Base-by-base conservation (phyloP, 768 basidiomycete genomes). In the Auriscalpium microsporum region DNA sequence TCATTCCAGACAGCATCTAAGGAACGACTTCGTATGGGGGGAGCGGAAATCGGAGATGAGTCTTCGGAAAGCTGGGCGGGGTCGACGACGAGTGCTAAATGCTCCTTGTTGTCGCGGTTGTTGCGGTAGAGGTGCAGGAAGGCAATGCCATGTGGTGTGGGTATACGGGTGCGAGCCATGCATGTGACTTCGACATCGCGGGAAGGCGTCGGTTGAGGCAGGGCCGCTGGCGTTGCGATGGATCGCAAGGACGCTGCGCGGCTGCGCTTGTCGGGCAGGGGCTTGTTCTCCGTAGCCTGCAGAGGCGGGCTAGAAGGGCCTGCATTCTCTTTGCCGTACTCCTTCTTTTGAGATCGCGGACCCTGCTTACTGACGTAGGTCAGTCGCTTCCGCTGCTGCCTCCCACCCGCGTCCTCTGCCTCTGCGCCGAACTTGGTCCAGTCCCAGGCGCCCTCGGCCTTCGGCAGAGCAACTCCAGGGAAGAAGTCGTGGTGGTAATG, bases 91-190 rank as follows among this genome's bases (percentile, higher is more conserved):
- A 99, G 82, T 0, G 95, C 95, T 16, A 99, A 80, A 67, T 99
- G 96, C 65, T 99, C 96, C 70, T 98, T 98, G 67, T 68, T 75
- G 72, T 98, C 96, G 52, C 78, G 81, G 63, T 86, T 89, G 68
- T 96, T 98, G 69, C 93, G 91, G 73, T 98, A 98, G 53, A 98
- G 73, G 64, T 98, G 93, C 10, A 98, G 78, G 72, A 97, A 97
- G 16, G 86, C 83, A 11, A 90, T 84, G 6, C 94, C 95, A 63
- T 98, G 91, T 0, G 91, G 90, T 0, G 96, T 99, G 44, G 96
- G 96, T 68, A 98, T 90, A 55, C 96, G 87, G 4, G 96, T 97
- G 55, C 96, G 88, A 11, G 93, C 96, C 84, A 95, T 91, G 69
- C 96, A 99, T 68, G 83, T 86, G 33, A 97, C 89, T 54, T 83